These are phyloP conservation scores for Rhizomucor pusillus DNA, from an alignment of 371 early-diverging fungal species.

Conservation along the genomic window DNA sequence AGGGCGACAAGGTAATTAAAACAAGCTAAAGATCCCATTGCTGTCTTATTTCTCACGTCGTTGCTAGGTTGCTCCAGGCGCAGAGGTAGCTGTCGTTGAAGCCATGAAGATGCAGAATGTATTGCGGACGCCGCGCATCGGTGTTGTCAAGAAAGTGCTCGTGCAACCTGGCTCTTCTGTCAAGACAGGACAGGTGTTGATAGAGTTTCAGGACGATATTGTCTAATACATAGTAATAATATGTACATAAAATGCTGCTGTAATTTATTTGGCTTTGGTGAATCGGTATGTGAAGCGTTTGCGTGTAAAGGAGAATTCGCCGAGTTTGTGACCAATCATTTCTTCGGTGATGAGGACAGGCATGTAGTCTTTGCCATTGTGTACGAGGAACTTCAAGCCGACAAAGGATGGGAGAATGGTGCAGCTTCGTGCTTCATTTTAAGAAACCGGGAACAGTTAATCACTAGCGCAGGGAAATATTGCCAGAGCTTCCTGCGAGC, in stretches of 20 bases:
- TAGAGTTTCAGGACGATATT: constrained; percentile 62
- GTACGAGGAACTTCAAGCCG: constrained; percentile 88
- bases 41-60: too few species aligned
- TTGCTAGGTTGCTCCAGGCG: constrained; percentile 80
- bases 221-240: neutral
- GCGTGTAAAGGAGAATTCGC: constrained; percentile 92
- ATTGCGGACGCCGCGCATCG: constrained; percentile 75
- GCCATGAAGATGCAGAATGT: constrained; percentile 99
- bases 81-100: constrained; percentile 88
- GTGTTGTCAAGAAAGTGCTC: constrained; percentile 77
- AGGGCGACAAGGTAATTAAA: constrained; percentile 65
- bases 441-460: neutral
- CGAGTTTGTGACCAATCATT: constrained; percentile 96
- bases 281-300: constrained; percentile 88
- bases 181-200: constrained; percentile 81
- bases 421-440: constrained; percentile 69
- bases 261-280: constrained; percentile 76
- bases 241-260: constrained; percentile 1
- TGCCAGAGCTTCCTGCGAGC: neutral
- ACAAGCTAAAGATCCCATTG: too few species aligned
- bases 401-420: constrained; percentile 93
- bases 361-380: constrained; percentile 91
- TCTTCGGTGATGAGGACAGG: constrained; percentile 89
- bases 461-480: neutral
- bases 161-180: constrained; percentile 78